Evolutionary conservation across 306 rosid genomes (phyloP).

Genomic region (Cicer arietinum): DNA sequence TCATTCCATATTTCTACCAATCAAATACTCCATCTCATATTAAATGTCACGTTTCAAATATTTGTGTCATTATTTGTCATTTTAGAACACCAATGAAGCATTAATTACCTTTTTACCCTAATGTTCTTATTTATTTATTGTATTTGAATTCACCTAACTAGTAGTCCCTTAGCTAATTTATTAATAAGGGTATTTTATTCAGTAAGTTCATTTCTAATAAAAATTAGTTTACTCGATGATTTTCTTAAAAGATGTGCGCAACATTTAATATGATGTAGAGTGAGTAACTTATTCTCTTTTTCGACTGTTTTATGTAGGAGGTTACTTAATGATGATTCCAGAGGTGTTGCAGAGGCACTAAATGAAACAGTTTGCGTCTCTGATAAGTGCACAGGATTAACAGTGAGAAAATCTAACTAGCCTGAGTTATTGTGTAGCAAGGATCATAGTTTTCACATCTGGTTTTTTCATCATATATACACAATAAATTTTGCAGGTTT

Average conservation of each 20-base stretch:
- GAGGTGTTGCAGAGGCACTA: constrained; percentile 87
- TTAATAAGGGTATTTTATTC: too few species aligned
- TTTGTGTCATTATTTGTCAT: too few species aligned
- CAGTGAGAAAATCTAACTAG: constrained; percentile 58
- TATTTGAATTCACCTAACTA: too few species aligned
- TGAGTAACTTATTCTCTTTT: background rate
- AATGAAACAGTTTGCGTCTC: constrained; percentile 82
- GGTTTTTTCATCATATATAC: constrained; percentile 10
- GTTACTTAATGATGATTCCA: constrained; percentile 72
- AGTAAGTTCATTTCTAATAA: too few species aligned
- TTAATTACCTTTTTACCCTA: too few species aligned
- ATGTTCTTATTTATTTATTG: too few species aligned
- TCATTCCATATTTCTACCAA: background rate
- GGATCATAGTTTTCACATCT: constrained; percentile 23
- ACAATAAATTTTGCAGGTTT: constrained; percentile 56
- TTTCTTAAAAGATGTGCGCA: too few species aligned
- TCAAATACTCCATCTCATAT: background rate
- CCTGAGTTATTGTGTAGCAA: constrained; percentile 22
- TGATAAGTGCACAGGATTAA: constrained; percentile 72
- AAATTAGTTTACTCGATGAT: too few species aligned
- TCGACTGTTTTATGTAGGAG: constrained; percentile 60
- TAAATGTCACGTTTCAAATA: too few species aligned
- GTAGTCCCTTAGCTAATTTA: too few species aligned
- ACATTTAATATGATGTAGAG: too few species aligned
- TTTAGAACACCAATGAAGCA: too few species aligned